Conservation (phyloP, 2,329 filamentous ascomycete species). For the Ustulina deusta region DNA sequence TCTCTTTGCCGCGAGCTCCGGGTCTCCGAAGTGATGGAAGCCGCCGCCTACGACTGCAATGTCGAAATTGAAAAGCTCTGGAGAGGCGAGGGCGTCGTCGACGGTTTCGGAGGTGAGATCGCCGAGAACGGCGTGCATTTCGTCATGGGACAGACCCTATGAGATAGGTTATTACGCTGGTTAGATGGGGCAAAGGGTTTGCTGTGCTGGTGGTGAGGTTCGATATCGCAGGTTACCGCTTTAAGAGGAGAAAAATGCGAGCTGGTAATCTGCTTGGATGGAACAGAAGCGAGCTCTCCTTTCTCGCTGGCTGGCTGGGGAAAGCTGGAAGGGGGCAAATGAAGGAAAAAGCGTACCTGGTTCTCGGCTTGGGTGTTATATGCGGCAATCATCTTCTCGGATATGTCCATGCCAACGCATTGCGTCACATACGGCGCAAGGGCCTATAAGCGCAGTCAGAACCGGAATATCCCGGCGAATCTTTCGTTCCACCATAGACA, state of each 20-base stretch:
- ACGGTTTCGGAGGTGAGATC: conserved; percentile 64
- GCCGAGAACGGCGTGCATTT: conserved; percentile 69
- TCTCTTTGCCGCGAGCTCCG: conserved; percentile 56
- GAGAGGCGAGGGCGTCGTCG: conserved; percentile 66
- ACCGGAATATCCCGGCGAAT: neutral
- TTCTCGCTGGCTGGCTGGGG: neutral
- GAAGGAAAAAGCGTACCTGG: conserved; percentile 56
- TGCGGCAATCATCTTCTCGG: conserved; percentile 74
- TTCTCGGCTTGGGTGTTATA: conserved; percentile 73
- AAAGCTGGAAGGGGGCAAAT: neutral
- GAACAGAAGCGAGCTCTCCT: neutral
- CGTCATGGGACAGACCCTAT: conserved; percentile 61
- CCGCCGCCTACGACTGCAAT: conserved; percentile 71
- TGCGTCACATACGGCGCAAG: conserved; percentile 72
- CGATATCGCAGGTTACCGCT: neutral
- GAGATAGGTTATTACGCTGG: conserved; percentile 16
- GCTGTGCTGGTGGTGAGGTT: neutral
- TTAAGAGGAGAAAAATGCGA: neutral
- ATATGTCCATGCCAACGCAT: conserved; percentile 76
- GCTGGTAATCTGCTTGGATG: neutral
- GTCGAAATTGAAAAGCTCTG: conserved; percentile 77
- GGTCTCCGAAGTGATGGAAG: conserved; percentile 76
- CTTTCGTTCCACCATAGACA: neutral
- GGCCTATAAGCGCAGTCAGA: conserved; percentile 55
- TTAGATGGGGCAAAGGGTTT: neutral